Evolutionary conservation across 108 stramenopile genomes (phyloP), one percentile per base, ranked within the genome.

Genomic region (Skeletonema menzelii): DNA sequence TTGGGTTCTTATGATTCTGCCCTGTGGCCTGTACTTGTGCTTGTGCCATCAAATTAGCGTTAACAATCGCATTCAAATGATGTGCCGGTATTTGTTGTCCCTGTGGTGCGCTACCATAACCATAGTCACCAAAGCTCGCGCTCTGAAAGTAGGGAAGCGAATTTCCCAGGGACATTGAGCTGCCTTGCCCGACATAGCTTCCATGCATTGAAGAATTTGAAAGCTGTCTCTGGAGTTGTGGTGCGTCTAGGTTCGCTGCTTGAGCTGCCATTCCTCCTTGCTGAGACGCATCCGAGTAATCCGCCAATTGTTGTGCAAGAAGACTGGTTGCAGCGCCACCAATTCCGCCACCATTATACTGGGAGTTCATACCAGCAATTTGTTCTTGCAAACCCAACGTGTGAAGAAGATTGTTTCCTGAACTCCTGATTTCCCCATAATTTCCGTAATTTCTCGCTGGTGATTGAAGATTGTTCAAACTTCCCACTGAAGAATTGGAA

Each of bases 401-500:
- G 49, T 53, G 49, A 8, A 53, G 22, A 24, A 53, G 19, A 22
- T 53, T 53, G 49, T 53, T 53, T 10, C 49, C 49, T 53, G 49
- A 8, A 53, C 10, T 19, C 19, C 17, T 22, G 8, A 53, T 53
- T 8, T 5, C 49, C 10, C 22, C 49, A 22, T 53, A 53, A 53
- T 10, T 53, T 53, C 49, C 49, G 24, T 53, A 53, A 53, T 53
- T 53, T 24, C 49, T 20, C 22, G 49, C 10, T 24, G 49, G 49
- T 22, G 49, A 53, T 22, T 20, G 49, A 10, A 53, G 22, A 22
- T 53, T 53, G 20, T 53, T 53, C 49, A 53, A 53, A 53, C 49
- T 53, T 10, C 49, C 69, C 38, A 65, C 27, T 0, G 63, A 42
- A 37, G 57, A 59, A 47, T 37, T 62, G 8, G 76, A 77, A 11